Evolutionary conservation across 139 green algal genomes (phyloP), one percentile per base, ranked within the genome.

Genomic region (Micromonas commoda): DNA sequence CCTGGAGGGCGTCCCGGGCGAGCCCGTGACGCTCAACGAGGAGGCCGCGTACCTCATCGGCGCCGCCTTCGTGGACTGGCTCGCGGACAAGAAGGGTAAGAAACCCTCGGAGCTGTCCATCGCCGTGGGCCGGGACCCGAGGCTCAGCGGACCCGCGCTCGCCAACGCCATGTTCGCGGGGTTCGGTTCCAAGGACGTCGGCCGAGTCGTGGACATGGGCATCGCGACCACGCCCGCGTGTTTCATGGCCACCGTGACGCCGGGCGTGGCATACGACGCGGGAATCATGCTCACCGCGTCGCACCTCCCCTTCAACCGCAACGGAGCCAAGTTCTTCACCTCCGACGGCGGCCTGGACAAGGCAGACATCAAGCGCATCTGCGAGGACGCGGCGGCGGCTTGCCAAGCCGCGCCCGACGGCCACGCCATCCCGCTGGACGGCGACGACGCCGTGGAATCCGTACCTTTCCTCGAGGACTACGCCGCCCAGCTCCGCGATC

Each of bases 141-240:
- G 92, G n/a, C 78, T 97, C 1, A 91, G 86, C 23, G 91, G 89
- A 0, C 80, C 80, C 0, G n/a, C 67, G 63, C 67, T 92, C 68
- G 63, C 19, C 35, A 61, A 78, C 1, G 77, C 64, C 3, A 28
- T 68, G 2, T 61, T 80, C 24, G 24, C 13, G 1, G 81, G 71
- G 3, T 32, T 82, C 20, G 45, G 5, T 3, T 20, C 23, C 24
- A 29, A 16, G 23, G 53, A 71, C 29, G 60, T 21, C 3, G 45
- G 26, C 1, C 9, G 16, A 9, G 64, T 3, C 53, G 74, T 66
- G 26, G 60, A 77, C 61, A 89, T 93, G 71, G 92, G 91, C 31
- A 82, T 96, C 19, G 87, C 91, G 51, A 97, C 94, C 66, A 98
- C 93, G 24, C 94, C 94, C 21, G 93, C 92, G 67, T 97, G 97